Evolutionary conservation across 441 rosid genomes (phyloP).

Genomic region (Gossypium gossypioides): DNA sequence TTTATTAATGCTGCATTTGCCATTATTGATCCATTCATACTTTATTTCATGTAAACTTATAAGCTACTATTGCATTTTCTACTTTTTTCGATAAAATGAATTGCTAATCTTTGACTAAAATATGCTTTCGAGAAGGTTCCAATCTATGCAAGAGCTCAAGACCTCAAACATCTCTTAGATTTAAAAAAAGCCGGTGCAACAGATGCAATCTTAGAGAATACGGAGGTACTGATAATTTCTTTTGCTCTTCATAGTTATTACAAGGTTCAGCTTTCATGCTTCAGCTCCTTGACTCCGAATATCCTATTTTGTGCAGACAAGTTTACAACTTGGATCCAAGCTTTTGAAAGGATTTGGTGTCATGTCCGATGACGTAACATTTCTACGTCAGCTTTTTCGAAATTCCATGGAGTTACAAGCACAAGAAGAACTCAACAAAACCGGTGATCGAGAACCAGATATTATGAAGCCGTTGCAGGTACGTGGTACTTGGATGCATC

Average conservation of each 20-base stretch:
- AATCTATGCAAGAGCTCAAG: constrained; percentile 84
- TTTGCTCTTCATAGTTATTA: neutral
- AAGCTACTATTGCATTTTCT: neutral
- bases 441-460: constrained; percentile 29
- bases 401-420: constrained; percentile 86
- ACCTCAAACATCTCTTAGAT: constrained; percentile 70
- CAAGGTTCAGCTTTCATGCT: neutral
- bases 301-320: constrained; percentile 49
- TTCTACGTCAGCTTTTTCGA: constrained; percentile 59
- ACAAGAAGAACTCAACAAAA: constrained; percentile 40
- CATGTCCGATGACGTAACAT: constrained; percentile 91
- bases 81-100: neutral
- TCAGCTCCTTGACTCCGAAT: neutral
- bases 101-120: constrained; percentile 10
- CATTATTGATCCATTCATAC: too few relatives aligned
- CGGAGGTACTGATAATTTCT: constrained; percentile 44
- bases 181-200: constrained; percentile 87
- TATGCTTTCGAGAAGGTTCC: constrained; percentile 45
- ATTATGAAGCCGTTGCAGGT: constrained; percentile 55
- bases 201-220: constrained; percentile 77
- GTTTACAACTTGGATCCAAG: constrained; percentile 90
- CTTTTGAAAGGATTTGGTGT: constrained; percentile 82
- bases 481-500: neutral
- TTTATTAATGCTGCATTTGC: neutral
- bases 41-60: too few relatives aligned